Evolutionary conservation across 169 alveolate genomes (phyloP).

Genomic region (Cryptosporidium sp.): DNA sequence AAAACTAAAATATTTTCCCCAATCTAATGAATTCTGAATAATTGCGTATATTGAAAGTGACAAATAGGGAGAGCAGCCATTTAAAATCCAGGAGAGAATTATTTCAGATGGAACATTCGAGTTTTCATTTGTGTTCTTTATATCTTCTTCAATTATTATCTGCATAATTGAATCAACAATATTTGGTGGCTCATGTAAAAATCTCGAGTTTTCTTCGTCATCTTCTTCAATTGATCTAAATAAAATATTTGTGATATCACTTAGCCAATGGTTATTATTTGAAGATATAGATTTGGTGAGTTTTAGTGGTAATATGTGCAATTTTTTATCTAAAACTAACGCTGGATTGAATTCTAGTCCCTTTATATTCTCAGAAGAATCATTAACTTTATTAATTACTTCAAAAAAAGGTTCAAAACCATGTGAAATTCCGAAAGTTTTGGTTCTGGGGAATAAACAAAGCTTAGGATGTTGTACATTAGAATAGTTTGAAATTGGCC

Average conservation of each 20-base stretch:
- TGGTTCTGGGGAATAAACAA: constrained; percentile 43
- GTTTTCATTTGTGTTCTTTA: background rate
- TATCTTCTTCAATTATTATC: constrained; percentile 34
- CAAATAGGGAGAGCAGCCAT: constrained; percentile 66
- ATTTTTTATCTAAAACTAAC: background rate
- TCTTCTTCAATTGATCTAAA: constrained; percentile 74
- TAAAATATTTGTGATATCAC: constrained; percentile 58
- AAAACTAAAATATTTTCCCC: constrained; percentile 10
- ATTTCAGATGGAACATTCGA: constrained; percentile 32
- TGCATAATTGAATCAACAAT: constrained; percentile 49
- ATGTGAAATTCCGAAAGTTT: constrained; percentile 50
- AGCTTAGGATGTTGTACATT: constrained; percentile 51
- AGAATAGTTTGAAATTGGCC: constrained; percentile 34
- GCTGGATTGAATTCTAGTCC: background rate
- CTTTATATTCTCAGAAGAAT: background rate
- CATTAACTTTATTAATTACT: background rate
- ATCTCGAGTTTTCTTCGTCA: constrained; percentile 44
- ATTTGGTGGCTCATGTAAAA: constrained; percentile 34
- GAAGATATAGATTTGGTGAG: constrained; percentile 3
- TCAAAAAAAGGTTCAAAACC: constrained; percentile 37
- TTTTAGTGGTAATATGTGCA: background rate
- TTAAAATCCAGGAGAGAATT: constrained; percentile 53
- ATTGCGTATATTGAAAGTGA: constrained; percentile 50
- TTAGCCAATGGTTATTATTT: constrained; percentile 52
- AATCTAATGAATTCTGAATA: background rate